Evolutionary conservation across 225 moss, liverwort and hornwort species (phyloP).

Genomic region (Antitrichia curtipendula): DNA sequence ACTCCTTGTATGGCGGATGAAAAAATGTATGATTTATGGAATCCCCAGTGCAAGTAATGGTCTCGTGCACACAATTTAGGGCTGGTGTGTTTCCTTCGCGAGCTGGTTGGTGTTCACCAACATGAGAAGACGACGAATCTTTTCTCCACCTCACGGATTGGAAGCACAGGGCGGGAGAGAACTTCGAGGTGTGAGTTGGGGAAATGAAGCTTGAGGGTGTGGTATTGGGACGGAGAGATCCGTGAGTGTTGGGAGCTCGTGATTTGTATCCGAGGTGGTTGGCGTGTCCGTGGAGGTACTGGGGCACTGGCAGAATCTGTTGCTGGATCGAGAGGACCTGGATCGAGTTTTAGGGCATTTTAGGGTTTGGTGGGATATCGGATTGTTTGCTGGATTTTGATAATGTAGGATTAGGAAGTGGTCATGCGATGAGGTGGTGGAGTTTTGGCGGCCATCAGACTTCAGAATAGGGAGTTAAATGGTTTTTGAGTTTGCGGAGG

Average conservation of each 20-base stretch:
- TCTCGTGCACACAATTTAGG: background rate
- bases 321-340: background rate
- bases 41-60: too few species aligned
- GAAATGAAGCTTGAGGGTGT: background rate
- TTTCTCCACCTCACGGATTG: background rate
- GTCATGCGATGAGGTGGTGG: background rate
- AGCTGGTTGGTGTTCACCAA: background rate
- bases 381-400: background rate
- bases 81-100: background rate
- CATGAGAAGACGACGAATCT: background rate
- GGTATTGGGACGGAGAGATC: background rate
- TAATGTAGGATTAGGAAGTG: background rate
- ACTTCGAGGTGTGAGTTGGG: background rate
- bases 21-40: too few species aligned
- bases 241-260: background rate
- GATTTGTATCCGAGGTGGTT: background rate
- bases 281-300: background rate
- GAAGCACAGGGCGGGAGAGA: background rate
- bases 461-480: background rate
- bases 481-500: background rate
- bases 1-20: background rate
- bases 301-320: background rate
- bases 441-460: background rate
- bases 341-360: background rate
- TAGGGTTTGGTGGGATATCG: background rate